Evolutionary conservation across 2,329 filamentous ascomycete species (phyloP).

Genomic region (Zarea fungicola): DNA sequence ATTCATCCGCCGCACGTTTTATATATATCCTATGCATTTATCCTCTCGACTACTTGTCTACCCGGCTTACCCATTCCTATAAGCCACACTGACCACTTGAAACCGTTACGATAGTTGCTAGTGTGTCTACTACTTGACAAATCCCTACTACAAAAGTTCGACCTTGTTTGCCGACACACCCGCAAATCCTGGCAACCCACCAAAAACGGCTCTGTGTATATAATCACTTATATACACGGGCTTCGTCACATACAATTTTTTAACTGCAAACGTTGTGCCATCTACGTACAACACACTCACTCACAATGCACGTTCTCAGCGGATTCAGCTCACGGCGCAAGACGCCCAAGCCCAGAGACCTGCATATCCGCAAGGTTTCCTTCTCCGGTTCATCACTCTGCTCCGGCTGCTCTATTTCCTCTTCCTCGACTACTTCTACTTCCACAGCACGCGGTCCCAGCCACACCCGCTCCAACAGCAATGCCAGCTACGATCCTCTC

Average conservation of each 20-base stretch:
- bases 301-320: slow-evolving; percentile 32
- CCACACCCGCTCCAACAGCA: slow-evolving; percentile 21
- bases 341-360: slow-evolving; percentile 28
- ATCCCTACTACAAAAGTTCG: background rate
- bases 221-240: slow-evolving; percentile 4
- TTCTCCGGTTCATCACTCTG: slow-evolving; percentile 36
- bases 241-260: background rate
- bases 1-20: background rate
- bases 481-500: slow-evolving; percentile 29
- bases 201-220: slow-evolving; percentile 10
- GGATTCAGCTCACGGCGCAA: slow-evolving; percentile 33
- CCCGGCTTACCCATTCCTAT: background rate
- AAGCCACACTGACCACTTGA: too few species aligned
- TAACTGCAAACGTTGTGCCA: background rate
- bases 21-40: background rate
- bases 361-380: slow-evolving; percentile 37
- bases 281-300: slow-evolving; percentile 10
- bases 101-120: too few species aligned
- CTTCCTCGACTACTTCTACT: slow-evolving; percentile 27
- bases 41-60: background rate
- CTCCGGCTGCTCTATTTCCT: slow-evolving; percentile 30
- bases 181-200: background rate
- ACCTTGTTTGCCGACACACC: slow-evolving; percentile 2
- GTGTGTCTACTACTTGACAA: background rate
- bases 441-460: slow-evolving; percentile 19